Evolutionary conservation across 768 basidiomycete species (phyloP).

Genomic region (Auricularia sp.): DNA sequence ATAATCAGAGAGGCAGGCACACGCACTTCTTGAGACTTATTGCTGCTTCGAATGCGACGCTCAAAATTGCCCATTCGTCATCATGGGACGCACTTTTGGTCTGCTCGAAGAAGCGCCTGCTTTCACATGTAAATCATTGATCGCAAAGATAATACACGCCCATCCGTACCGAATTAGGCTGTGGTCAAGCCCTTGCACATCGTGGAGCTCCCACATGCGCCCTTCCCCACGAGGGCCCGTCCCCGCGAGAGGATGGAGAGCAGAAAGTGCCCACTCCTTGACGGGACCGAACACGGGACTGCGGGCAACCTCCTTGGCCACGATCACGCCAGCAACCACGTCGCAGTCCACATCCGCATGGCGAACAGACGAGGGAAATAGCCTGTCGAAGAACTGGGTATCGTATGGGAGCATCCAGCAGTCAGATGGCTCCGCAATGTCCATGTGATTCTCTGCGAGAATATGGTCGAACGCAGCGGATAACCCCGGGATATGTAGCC

Average conservation of each 20-base stretch:
- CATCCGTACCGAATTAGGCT: conserved; percentile 29
- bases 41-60: conserved; percentile 59
- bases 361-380: conserved; percentile 39
- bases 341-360: conserved; percentile 27
- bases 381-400: conserved; percentile 29
- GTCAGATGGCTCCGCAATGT: conserved; percentile 66
- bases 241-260: conserved; percentile 47
- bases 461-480: conserved; percentile 19
- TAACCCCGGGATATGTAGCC: conserved; percentile 66
- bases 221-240: conserved; percentile 30
- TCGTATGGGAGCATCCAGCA: conserved; percentile 12
- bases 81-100: conserved; percentile 40
- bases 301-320: conserved; percentile 60
- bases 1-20: background rate
- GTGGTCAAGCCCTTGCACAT: conserved; percentile 41
- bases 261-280: conserved; percentile 51
- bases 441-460: conserved; percentile 23
- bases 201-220: conserved; percentile 36
- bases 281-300: conserved; percentile 55
- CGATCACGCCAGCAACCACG: conserved; percentile 51
- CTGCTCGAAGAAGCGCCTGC: conserved; percentile 47
- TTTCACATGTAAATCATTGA: too few relatives aligned
- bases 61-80: conserved; percentile 51
- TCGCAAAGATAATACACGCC: too few relatives aligned
- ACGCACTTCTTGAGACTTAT: conserved; percentile 47